phyloP scores from a whole-genome alignment of 345 rosid genomes.

The Gossypium mustelinum region DNA sequence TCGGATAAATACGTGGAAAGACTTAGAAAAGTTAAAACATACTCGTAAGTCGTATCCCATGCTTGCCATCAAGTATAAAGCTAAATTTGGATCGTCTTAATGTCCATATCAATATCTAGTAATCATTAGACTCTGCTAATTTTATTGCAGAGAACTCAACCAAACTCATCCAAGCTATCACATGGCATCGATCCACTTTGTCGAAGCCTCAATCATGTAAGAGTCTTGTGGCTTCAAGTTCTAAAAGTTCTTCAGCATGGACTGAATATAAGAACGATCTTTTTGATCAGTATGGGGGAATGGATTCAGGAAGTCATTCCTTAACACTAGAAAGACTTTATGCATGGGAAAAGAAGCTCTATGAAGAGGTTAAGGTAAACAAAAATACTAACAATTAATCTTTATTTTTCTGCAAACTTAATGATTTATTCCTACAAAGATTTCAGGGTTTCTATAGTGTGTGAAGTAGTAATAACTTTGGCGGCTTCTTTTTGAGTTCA shows the following conservation, averaged over 20 bases:
- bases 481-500: background rate
- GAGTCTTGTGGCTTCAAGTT: constrained; percentile 61
- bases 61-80: background rate
- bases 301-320: constrained; percentile 73
- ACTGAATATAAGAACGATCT: constrained; percentile 52
- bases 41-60: no score
- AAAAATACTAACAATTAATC: background rate
- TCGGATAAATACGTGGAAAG: no score
- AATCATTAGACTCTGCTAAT: background rate
- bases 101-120: background rate
- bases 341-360: constrained; percentile 85
- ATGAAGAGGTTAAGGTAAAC: constrained; percentile 62
- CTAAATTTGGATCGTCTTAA: no score
- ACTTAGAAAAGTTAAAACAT: no score
- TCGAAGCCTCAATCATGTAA: constrained; percentile 53
- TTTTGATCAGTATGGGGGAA: constrained; percentile 63
- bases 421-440: background rate
- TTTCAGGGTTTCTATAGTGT: background rate
- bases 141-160: constrained; percentile 51
- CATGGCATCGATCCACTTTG: constrained; percentile 57
- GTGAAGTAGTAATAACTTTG: background rate
- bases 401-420: background rate
- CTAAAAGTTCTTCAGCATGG: constrained; percentile 47
- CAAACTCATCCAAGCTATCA: constrained; percentile 48
- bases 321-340: constrained; percentile 56